Evolutionary conservation across 116 monocot species (phyloP), one percentile per base, ranked within the genome.

Genomic region (Papilionanthe hybrid): DNA sequence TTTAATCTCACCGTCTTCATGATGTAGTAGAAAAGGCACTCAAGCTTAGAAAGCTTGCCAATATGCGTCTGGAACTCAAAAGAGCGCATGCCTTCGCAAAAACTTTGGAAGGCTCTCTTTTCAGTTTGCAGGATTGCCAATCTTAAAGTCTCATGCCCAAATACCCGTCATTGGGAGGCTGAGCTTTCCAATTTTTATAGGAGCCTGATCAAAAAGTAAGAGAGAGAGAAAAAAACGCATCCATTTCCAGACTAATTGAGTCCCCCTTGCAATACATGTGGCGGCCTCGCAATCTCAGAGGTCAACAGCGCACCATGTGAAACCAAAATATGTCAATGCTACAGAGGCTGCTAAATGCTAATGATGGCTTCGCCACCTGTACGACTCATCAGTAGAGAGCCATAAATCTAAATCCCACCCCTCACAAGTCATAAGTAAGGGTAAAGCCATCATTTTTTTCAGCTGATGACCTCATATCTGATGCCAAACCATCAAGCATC

Each of bases 391-490:
- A 53, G 13, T 17, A 53, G 53, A 53, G 4, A 15, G 17, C 44
- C n/a, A 73, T 73, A 19, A 20, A 44, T 73, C 73, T 20, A 73
- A 43, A 73, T 73, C 73, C 5, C 1, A 7, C 5, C 20, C 7
- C 73, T 73, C 73, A 44, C 22, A 73, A 20, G 44, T 73, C 73
- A 44, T 44, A 73, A 20, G 44, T 22, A 22, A 49, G 9, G 49
- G 13, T 2, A 5, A 15, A 75, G 1, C 27, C 50, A 75, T 75
- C 45, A 9, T 43, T 1, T 12, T 2, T 49, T 15, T 75, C 48
- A 82, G 72, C 63, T n/a, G 82, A 72, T 27, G 73, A 69, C 67
- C 84, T 88, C 90, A 90, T 94, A 73, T 82, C 84, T 44, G 58
- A 55, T 11, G 76, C 77, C 79, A 92, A 76, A 11, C 83, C 85